Evolutionary conservation across 225 moss, liverwort and hornwort genomes (phyloP).

Genomic region (Physcomitrellopsis africana): DNA sequence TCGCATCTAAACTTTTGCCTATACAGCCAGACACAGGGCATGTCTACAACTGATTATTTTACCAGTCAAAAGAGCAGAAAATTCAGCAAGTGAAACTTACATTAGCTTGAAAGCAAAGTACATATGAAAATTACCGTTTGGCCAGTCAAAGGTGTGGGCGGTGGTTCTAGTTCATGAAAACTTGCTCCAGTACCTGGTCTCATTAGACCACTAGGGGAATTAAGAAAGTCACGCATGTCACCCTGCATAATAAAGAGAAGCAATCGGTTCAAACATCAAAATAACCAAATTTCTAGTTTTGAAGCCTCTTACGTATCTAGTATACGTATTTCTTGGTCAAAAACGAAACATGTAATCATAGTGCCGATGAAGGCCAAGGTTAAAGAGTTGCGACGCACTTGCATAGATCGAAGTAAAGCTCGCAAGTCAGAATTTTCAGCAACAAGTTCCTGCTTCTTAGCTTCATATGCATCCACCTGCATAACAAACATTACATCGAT

Average conservation of each 20-base stretch:
- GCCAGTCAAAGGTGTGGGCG: conserved; percentile 74
- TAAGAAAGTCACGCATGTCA: conserved; percentile 97
- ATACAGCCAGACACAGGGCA: not conserved
- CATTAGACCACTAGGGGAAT: conserved; percentile 72
- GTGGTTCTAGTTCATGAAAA: conserved; percentile 72
- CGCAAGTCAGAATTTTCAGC: conserved; percentile 92
- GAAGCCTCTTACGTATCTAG: not conserved
- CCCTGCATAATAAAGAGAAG: conserved; percentile 48
- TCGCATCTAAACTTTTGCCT: not conserved
- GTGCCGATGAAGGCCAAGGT: not conserved
- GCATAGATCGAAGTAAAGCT: conserved; percentile 95
- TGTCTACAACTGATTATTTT: not conserved
- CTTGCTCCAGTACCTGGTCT: conserved; percentile 68
- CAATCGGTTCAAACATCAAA: conserved; percentile 18
- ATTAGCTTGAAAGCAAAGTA: conserved; percentile 4
- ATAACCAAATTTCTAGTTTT: not conserved
- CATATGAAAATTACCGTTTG: conserved; percentile 55
- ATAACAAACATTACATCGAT: conserved; percentile 4
- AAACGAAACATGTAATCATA: not conserved
- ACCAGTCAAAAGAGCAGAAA: not conserved
- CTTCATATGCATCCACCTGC: conserved; percentile 95
- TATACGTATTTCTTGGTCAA: conserved; percentile 7
- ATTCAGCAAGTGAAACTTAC: not conserved
- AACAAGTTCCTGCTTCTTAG: conserved; percentile 95
- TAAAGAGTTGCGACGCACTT: conserved; percentile 47